A percentile compares a stretch with the other conserved stretches of the same genome.
phyloP scores from a whole-genome alignment of 73 alveolate genomes.

The Breviolum minutum region DNA sequence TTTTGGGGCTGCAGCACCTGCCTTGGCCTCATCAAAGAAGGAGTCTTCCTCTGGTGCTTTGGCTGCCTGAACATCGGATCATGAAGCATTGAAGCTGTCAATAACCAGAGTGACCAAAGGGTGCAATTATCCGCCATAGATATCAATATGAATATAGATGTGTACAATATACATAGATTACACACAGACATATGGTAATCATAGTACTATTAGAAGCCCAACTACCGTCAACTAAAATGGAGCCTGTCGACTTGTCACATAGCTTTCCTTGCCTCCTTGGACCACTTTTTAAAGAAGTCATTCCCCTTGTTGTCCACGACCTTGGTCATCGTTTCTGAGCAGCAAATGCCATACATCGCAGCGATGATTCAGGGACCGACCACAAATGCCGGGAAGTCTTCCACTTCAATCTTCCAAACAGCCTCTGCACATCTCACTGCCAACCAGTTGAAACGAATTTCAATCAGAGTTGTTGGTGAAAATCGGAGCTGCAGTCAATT shows the following conservation, averaged over 20 bases:
- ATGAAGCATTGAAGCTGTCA: background rate
- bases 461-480: background rate
- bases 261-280: constrained; percentile 38
- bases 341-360: no score
- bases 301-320: constrained; percentile 95
- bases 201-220: background rate
- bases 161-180: background rate
- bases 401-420: constrained; percentile 93
- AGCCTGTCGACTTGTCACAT: background rate
- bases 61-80: constrained; percentile 33
- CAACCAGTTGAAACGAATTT: background rate
- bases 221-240: background rate
- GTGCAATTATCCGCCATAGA: background rate
- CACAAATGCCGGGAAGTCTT: constrained; percentile 92
- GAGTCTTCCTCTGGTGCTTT: constrained; percentile 71
- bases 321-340: background rate
- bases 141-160: background rate
- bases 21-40: constrained; percentile 56
- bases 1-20: background rate
- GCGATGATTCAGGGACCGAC: background rate
- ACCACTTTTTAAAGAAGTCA: constrained; percentile 95
- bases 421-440: constrained; percentile 12
- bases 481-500: background rate
- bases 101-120: background rate
- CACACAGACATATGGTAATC: background rate